Percentiles rank a stretch among this genome's conserved stretches.
phyloP scores from a whole-genome alignment of 192 early-diverging fungal genomes.

The Coemansia brasiliensis region DNA sequence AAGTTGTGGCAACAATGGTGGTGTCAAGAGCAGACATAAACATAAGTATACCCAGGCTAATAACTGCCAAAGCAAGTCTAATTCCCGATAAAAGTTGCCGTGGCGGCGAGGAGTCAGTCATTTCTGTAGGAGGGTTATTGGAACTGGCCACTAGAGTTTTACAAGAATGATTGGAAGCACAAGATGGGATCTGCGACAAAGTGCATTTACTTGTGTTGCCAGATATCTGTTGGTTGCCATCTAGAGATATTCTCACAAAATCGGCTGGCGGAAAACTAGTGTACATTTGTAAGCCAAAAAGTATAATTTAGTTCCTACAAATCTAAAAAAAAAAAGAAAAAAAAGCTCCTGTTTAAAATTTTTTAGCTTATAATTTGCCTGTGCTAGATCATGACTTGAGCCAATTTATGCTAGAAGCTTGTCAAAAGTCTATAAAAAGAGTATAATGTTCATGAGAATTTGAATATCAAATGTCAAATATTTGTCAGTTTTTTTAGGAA shows the following conservation, averaged over 20 bases:
- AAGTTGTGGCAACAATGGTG: conserved; percentile 79
- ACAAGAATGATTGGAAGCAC: not conserved
- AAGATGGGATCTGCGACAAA: not conserved
- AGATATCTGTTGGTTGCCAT: not conserved
- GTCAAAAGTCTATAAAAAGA: too few species aligned
- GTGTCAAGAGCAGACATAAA: conserved; percentile 38
- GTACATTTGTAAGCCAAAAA: not conserved
- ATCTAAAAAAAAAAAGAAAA: too few species aligned
- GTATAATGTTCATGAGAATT: too few species aligned
- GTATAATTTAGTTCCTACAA: not conserved
- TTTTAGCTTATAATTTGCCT: too few species aligned
- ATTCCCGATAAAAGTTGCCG: conserved; percentile 24
- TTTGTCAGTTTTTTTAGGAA: too few species aligned
- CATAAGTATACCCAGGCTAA: conserved; percentile 36
- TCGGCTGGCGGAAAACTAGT: not conserved
- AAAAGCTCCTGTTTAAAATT: too few species aligned
- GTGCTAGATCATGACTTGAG: too few species aligned
- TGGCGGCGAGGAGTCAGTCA: conserved; percentile 9
- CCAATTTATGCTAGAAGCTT: too few species aligned
- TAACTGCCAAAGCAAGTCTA: conserved; percentile 35
- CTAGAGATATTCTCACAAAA: conserved; percentile 4
- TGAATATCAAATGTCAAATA: too few species aligned
- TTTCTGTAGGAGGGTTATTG: not conserved
- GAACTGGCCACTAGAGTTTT: not conserved
- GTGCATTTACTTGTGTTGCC: not conserved